phyloP scores from a whole-genome alignment of 345 rosid species.

The Arabis alpina region DNA sequence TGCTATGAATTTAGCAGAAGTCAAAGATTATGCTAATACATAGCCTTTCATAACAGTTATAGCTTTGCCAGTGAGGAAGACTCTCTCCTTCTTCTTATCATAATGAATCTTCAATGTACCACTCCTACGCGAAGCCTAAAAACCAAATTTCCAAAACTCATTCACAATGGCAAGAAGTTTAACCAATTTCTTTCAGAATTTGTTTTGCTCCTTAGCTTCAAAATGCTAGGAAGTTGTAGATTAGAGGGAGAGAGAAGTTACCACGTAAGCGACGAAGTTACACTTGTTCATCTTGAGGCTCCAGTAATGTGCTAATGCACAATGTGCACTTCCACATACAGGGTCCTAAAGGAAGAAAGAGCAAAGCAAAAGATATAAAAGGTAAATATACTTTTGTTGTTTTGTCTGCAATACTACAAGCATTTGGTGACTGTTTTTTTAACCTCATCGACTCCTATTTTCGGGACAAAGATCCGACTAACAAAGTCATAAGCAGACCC shows the following conservation, averaged over 20 bases:
- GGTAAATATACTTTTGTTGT: neutral
- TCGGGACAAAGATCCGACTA: slow-evolving; percentile 68
- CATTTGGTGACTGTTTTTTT: neutral
- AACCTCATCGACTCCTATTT: slow-evolving; percentile 74
- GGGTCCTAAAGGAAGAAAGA: slow-evolving; percentile 54
- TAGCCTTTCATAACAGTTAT: slow-evolving; percentile 62
- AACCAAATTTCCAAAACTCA: too few species aligned
- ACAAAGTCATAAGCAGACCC: slow-evolving; percentile 55
- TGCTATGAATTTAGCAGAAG: too few species aligned
- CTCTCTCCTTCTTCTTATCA: slow-evolving; percentile 55
- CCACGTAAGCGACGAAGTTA: slow-evolving; percentile 58
- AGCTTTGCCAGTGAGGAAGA: slow-evolving; percentile 66
- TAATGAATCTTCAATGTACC: slow-evolving; percentile 58
- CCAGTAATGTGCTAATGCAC: slow-evolving; percentile 74
- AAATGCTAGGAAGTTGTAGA: neutral
- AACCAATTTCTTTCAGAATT: too few species aligned
- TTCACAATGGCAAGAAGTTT: too few species aligned
- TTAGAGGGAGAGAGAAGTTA: slow-evolving; percentile 15
- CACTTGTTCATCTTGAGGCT: slow-evolving; percentile 63
- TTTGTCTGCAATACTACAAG: too few species aligned
- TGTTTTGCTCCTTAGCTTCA: too few species aligned
- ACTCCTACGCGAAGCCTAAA: slow-evolving; percentile 65
- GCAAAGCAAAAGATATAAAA: neutral
- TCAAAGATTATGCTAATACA: slow-evolving; percentile 25
- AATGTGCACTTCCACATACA: slow-evolving; percentile 69